Base-by-base conservation (phyloP, 139 green algal genomes). In the Picochlorum sp. region DNA sequence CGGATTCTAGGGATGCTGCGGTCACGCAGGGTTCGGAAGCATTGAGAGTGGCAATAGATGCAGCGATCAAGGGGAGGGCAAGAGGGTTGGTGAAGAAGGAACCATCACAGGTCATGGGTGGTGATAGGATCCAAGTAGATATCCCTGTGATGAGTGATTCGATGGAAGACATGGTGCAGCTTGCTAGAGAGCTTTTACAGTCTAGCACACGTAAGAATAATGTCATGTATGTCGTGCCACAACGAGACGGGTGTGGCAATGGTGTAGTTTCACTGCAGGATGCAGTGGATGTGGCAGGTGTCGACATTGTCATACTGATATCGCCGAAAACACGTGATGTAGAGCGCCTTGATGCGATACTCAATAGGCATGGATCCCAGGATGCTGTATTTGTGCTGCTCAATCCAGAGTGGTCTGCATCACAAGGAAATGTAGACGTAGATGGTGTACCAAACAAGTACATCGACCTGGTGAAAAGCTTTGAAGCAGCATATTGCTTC, bases 401-500 rank as follows among this genome's bases (percentile, higher is more conserved):
- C 4, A 76, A 76, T 21, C 45, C 70, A 49, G 63, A 76, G 21
- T 76, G 70, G 70, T 28, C 54, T 28, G 32, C n/a, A 38, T 32
- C 32, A 20, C 20, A 30, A 9, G 65, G 34, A 16, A 52, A 63
- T 15, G 64, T 51, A 15, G 50, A 49, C 0, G 24, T 44, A 18
- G 51, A 52, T 20, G 45, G 63, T 50, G 16, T 51, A 13, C 11
- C 44, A 37, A 8, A 3, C 47, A 14, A 51, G 58, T 63, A 69
- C 49, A 49, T 28, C 8, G 37, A 34, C 5, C 69, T 73, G 18
- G 23, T 57, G 23, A 51, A 63, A 30, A 58, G 32, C 3, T 73
- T 77, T 65, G 64, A 77, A 18, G 34, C 64, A 11, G 49, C 70
- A 18, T 77, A 77, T 65, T 68, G 37, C 49, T 77, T 77, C 34